A percentile compares a stretch with the other conserved stretches of the same genome.
Evolutionary conservation across 2,329 filamentous ascomycete genomes (phyloP).

Genomic region (Verruconis gallopava): DNA sequence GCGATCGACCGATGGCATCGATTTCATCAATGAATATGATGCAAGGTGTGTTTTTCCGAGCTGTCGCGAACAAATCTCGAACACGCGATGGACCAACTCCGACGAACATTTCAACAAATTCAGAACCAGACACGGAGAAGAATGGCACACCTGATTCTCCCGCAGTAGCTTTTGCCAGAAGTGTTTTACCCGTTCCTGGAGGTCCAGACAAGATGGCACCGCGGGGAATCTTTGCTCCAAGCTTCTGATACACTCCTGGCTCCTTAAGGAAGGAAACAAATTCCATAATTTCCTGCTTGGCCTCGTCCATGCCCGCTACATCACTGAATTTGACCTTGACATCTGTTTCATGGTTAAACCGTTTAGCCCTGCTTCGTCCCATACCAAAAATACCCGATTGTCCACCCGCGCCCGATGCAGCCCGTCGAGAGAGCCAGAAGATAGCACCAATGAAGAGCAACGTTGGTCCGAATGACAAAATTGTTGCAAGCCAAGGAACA

Average conservation of each 20-base stretch:
- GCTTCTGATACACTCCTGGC: constrained; percentile 79
- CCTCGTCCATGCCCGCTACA: constrained; percentile 96
- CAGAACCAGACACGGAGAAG: constrained; percentile 95
- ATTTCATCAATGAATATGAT: constrained; percentile 99
- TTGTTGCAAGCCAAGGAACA: constrained; percentile 55
- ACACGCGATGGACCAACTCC: constrained; percentile 95
- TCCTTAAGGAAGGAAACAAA: constrained; percentile 96
- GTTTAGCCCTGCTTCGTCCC: constrained; percentile 88
- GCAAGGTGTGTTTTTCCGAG: constrained; percentile 89
- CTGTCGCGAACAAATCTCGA: constrained; percentile 84
- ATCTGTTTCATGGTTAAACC: constrained; percentile 93
- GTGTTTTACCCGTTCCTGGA: constrained; percentile 94
- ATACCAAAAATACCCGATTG: constrained; percentile 84
- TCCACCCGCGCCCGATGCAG: constrained; percentile 49
- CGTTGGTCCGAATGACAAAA: constrained; percentile 77
- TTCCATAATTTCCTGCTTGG: constrained; percentile 97
- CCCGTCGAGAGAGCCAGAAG: constrained; percentile 65
- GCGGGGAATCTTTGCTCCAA: constrained; percentile 94
- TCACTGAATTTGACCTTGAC: constrained; percentile 96
- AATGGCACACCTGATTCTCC: constrained; percentile 95
- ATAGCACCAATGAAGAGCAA: constrained; percentile 74
- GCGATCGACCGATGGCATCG: constrained; percentile 87
- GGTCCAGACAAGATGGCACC: constrained; percentile 96
- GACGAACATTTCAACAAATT: constrained; percentile 99
- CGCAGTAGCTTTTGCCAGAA: constrained; percentile 92